Base-by-base conservation (phyloP, 371 early-diverging fungal genomes). In the Mortierella sp. region DNA sequence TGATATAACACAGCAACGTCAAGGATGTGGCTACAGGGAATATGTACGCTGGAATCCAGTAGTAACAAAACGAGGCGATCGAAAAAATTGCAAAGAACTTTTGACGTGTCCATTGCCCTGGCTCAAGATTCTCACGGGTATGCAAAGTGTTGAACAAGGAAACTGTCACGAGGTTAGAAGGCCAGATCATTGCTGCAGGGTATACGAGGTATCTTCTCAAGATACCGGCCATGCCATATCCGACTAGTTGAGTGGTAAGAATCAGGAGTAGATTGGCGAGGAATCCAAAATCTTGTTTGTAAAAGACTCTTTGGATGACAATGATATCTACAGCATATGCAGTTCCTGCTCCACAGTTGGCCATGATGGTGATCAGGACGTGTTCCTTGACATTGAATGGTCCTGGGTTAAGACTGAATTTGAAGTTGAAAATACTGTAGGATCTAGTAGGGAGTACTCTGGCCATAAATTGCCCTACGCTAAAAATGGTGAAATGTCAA, bases 181-280 rank as follows among this genome's bases (percentile, higher is more conserved):
- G 97, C 97, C 97, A 97, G 32, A 95, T 85, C 96, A 97, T 95
- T 8, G 86, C 85, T 0, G 89, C 85, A 15, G 96, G 96, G 32
- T 89, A 85, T 13, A 97, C 94, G 9, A 96, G 85, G 74, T 89
- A 94, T 22, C 89, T 85, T 29, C 94, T 89, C 42, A 88, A 79
- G 15, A 94, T 70, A 35, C 96, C 97, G 17, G 96, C 93, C 68
- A 96, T 87, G 23, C 95, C 95, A 75, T 92, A 96, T n/a, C 97
- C 97, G 62, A 94, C 78, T 34, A 92, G 32, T 65, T 92, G 90
- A 29, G 94, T 92, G 1, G 91, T 87, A 64, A 93, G 58, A n/a
- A 94, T 83, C 34, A 93, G 75, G 1, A 91, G 68, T 5, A 93
- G 58, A 40, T 86, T 86, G 54, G 89, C 87, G 3, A 88, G 82